Base-by-base conservation (phyloP, 345 rosid species). In the Dovyalis caffra region DNA sequence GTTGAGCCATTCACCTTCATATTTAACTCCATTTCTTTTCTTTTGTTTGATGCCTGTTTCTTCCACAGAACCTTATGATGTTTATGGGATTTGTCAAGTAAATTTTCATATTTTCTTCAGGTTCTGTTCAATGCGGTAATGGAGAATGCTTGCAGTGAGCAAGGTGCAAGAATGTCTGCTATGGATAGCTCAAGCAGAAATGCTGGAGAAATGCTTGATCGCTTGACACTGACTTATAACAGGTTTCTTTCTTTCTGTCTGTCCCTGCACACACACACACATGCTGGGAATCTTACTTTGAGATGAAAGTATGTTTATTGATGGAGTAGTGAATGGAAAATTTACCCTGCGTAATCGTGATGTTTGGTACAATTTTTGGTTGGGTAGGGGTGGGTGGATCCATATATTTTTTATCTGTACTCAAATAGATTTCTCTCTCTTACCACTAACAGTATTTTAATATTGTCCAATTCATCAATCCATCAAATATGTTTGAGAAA, bases 121-220 rank as follows among this genome's bases (percentile, higher is more conserved):
- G 93, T 91, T 45, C 53, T 95, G 87, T 92, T 91, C 93, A 95
- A 92, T 78, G 97, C 97, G n/a, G 87, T 90, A 63, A 63, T 95
- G 85, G 99, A 95, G 90, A 95, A 93, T 40, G 78, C 82, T 29
- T 79, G 82, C 82, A 79, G 82, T 64, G 82, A 79, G 64, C 77
- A 74, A 70, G 82, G 82, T 49, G 82, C 82, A 3, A 69, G 82
- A 51, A 79, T 79, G 82, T 69, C 82, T 74, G 82, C 99, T 31
- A 95, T 95, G 99, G 99, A 95, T 78, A 92, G 95, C 84, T 95
- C 99, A 51, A 95, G 99, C 88, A 90, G 97, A 83, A 95, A 95
- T 85, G 99, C 99, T 66, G 99, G 99, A 5, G 99, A 95, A 1
- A 87, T 95, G 99, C 99, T 95, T 80, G 97, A 91, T 74, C 93